Evolutionary conservation across 495 filamentous ascomycete species (phyloP).

Genomic region (Ramalina intermedia): DNA sequence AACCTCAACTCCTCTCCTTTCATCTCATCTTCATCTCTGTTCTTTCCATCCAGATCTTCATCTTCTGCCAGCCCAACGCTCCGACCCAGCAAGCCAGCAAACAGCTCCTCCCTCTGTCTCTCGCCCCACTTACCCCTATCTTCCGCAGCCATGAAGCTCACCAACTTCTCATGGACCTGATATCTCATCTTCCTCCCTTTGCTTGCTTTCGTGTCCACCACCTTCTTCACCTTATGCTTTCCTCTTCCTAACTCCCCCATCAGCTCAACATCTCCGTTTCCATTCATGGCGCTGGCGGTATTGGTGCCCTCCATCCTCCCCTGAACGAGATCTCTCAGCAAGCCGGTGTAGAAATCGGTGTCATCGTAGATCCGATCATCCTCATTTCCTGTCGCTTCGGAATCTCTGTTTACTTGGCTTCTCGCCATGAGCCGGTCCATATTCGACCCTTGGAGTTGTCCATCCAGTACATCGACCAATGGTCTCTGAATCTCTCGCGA

Average conservation of each 20-base stretch:
- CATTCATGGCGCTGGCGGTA: not conserved
- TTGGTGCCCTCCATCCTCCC: conserved; percentile 43
- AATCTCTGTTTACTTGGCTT: conserved; percentile 37
- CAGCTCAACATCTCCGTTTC: conserved; percentile 13
- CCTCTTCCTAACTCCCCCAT: not conserved
- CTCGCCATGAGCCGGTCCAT: conserved; percentile 50
- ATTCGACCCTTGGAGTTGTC: conserved; percentile 49
- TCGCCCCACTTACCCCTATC: conserved; percentile 64
- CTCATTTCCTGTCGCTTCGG: conserved; percentile 13
- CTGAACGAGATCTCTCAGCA: conserved; percentile 84
- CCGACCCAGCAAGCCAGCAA: conserved; percentile 74
- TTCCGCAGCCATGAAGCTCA: conserved; percentile 96
- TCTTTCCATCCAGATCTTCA: conserved; percentile 27
- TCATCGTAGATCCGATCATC: conserved; percentile 68
- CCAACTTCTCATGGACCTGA: conserved; percentile 88
- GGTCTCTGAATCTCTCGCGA: conserved; percentile 37
- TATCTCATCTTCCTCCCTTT: conserved; percentile 90
- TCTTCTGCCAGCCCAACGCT: conserved; percentile 47
- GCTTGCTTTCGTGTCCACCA: conserved; percentile 84
- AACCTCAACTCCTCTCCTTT: conserved; percentile 62
- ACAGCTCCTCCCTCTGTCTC: conserved; percentile 70
- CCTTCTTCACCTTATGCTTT: conserved; percentile 45
- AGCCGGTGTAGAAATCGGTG: conserved; percentile 79
- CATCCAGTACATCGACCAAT: conserved; percentile 57
- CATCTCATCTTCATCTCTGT: conserved; percentile 40